A percentile compares a stretch with the other conserved stretches of the same genome.
phyloP scores from a whole-genome alignment of 2,329 filamentous ascomycete species.

The Beauveria brongniartii region DNA sequence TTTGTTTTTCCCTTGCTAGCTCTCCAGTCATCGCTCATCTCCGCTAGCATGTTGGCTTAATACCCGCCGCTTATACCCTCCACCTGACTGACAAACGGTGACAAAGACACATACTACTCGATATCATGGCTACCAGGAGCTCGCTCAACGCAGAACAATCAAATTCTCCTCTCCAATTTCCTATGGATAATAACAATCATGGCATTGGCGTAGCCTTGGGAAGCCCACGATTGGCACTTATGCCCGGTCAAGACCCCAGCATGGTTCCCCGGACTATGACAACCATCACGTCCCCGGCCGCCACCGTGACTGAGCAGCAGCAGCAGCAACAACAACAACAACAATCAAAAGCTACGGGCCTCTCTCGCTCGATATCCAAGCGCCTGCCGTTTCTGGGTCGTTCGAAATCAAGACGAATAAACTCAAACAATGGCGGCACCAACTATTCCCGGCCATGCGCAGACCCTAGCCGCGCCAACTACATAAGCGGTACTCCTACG shows the following conservation, averaged over 20 bases:
- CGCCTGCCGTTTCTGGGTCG: constrained; percentile 4
- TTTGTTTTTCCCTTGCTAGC: background rate
- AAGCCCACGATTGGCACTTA: constrained; percentile 46
- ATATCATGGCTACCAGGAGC: background rate
- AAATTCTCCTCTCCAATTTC: background rate
- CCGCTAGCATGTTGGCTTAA: background rate
- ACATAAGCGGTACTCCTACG: background rate
- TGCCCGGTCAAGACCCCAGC: constrained; percentile 18
- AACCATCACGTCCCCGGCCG: constrained; percentile 11
- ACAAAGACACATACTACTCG: background rate
- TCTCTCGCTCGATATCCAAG: constrained; percentile 13
- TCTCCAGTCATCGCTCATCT: background rate
- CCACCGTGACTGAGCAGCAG: background rate
- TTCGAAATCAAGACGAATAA: constrained; percentile 5
- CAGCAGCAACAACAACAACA: background rate
- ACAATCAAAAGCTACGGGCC: constrained; percentile 4
- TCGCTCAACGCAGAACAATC: background rate
- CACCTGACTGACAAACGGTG: background rate
- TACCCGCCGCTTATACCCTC: background rate
- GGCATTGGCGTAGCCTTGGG: constrained; percentile 68
- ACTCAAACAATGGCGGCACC: background rate
- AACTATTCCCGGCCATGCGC: background rate
- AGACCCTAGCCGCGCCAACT: background rate
- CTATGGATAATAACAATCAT: background rate
- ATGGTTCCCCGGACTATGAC: constrained; percentile 12